Conservation (phyloP, 75 land plant species). For the Adiantum capillusveneris region DNA sequence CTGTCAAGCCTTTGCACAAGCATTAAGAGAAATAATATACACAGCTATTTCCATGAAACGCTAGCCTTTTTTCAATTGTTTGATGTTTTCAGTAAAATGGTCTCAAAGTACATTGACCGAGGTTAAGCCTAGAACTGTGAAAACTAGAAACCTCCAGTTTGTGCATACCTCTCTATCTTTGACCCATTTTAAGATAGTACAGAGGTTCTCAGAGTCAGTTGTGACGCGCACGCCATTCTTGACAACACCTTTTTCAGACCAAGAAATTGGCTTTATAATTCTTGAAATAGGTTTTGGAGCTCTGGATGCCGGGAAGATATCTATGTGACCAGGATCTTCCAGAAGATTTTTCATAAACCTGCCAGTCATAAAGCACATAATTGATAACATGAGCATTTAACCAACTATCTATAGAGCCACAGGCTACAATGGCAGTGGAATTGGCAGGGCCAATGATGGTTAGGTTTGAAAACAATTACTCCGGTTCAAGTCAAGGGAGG, state of each 20-base stretch:
- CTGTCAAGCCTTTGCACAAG: no score
- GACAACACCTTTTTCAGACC: conserved; percentile 20
- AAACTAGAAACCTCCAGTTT: background rate
- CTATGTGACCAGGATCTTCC: conserved; percentile 73
- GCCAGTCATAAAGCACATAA: no score
- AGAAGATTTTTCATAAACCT: conserved; percentile 61
- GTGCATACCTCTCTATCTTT: conserved; percentile 71
- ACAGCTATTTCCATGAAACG: no score
- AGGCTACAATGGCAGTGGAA: background rate
- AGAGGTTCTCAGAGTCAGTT: conserved; percentile 62
- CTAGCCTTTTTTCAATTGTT: no score
- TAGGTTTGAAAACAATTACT: no score
- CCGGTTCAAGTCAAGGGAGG: background rate
- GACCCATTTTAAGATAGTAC: conserved; percentile 63
- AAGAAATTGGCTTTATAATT: conserved; percentile 22
- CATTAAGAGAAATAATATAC: no score
- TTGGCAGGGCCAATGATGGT: no score
- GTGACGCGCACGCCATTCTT: conserved; percentile 55
- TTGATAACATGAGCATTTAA: background rate
- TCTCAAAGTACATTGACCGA: no score
- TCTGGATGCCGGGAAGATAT: conserved; percentile 76
- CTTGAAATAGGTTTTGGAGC: conserved; percentile 60
- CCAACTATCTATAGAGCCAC: background rate
- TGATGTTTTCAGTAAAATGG: no score
- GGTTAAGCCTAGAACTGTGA: no score